Conservation (phyloP, 2,329 filamentous ascomycete genomes). For the Alternaria dauci region DNA sequence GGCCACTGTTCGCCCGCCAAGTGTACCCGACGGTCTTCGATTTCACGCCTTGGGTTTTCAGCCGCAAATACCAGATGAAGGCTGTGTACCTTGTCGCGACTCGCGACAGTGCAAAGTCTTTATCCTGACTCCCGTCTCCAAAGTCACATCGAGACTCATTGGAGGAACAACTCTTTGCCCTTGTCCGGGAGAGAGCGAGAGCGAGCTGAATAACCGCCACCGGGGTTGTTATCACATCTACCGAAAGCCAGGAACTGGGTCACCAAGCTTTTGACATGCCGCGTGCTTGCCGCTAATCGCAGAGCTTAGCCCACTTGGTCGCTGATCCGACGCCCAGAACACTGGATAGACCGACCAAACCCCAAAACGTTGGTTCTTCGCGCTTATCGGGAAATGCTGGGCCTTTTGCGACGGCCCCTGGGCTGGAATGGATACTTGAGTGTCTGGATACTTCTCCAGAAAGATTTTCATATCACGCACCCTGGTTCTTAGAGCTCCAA, state of each 20-base stretch:
- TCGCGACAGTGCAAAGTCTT: neutral
- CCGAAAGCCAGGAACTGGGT: constrained; percentile 4
- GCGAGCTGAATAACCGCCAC: neutral
- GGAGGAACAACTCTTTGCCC: constrained; percentile 1
- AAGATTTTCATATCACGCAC: constrained; percentile 1
- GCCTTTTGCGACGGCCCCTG: neutral
- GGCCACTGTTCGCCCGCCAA: neutral
- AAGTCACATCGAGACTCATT: neutral
- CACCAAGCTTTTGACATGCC: constrained; percentile 12
- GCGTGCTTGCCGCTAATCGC: neutral
- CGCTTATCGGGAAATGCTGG: neutral
- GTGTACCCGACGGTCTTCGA: neutral
- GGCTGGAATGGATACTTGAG: neutral
- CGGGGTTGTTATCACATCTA: neutral
- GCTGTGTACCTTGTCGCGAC: neutral
- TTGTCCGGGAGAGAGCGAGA: neutral
- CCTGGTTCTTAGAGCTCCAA: constrained; percentile 3
- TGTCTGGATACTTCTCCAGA: neutral
- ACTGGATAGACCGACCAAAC: constrained; percentile 1
- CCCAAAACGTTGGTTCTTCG: neutral
- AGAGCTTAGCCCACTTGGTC: constrained; percentile 10
- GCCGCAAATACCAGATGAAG: neutral
- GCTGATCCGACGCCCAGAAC: constrained; percentile 12
- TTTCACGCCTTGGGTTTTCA: neutral
- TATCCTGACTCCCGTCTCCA: neutral